These are phyloP conservation scores for Penicillium sp. DNA, from an alignment of 2,329 filamentous ascomycete species.

Conservation along the genomic window DNA sequence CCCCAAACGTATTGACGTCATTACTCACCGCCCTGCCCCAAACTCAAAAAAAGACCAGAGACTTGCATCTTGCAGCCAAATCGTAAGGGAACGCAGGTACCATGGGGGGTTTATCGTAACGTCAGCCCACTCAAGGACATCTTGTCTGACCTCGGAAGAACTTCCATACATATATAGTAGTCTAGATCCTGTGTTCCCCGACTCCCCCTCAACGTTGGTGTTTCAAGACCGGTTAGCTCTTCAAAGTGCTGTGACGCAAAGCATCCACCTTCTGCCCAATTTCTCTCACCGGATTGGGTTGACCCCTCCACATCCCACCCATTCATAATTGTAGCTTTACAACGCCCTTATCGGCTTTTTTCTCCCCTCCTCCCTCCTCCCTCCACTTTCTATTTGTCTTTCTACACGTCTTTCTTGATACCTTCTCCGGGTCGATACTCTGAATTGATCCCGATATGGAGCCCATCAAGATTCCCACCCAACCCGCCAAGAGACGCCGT, in stretches of 20 bases:
- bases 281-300: constrained; percentile 42
- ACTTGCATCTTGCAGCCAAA: constrained; percentile 5
- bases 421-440: constrained; percentile 7
- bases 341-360: constrained; percentile 5
- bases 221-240: constrained; percentile 12
- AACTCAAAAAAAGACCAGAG: constrained; percentile 11
- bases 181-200: not conserved
- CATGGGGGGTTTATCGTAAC: not conserved
- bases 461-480: constrained; percentile 30
- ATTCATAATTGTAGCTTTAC: constrained; percentile 19
- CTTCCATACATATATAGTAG: not conserved
- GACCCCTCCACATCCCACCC: constrained; percentile 26
- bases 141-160: not conserved
- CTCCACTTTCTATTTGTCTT: constrained; percentile 1
- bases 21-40: not conserved
- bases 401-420: constrained; percentile 10
- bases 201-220: not conserved
- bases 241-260: constrained; percentile 19
- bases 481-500: constrained; percentile 56
- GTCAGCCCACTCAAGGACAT: not conserved
- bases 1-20: constrained; percentile 7
- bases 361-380: constrained; percentile 5
- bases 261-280: constrained; percentile 31
- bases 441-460: constrained; percentile 23
- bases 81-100: constrained; percentile 7